phyloP scores from a whole-genome alignment of 176 grass and related monocot species.

The Carex pumila region DNA sequence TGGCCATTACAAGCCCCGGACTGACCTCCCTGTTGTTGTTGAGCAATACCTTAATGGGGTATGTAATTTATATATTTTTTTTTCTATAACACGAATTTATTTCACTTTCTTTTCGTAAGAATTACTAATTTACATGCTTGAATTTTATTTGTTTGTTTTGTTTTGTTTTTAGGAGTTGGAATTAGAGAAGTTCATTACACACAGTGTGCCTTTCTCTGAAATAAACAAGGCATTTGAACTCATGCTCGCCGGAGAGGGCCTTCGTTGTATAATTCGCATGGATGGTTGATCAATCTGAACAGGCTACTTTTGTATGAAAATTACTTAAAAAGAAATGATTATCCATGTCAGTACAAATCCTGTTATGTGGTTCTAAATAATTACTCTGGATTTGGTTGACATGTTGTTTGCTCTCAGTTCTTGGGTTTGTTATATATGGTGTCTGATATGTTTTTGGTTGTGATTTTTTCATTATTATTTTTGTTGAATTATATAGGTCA shows the following conservation, averaged over 20 bases:
- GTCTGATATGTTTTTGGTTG: not conserved
- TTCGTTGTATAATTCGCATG: conserved; percentile 85
- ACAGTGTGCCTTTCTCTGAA: conserved; percentile 68
- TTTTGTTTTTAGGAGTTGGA: conserved; percentile 49
- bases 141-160: no score
- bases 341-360: not conserved
- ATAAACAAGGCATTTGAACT: conserved; percentile 93
- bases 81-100: not conserved
- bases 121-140: not conserved
- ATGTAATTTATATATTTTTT: not conserved
- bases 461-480: not conserved
- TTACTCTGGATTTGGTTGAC: not conserved
- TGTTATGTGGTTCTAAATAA: not conserved
- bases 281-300: conserved; percentile 21
- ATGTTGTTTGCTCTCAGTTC: not conserved
- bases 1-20: conserved; percentile 75
- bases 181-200: conserved; percentile 92
- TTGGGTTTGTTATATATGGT: not conserved
- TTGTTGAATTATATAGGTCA: not conserved
- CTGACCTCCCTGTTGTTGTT: conserved; percentile 64
- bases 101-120: not conserved
- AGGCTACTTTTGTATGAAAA: not conserved
- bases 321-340: not conserved
- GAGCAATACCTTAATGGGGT: conserved; percentile 89
- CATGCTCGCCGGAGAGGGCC: conserved; percentile 70